phyloP scores from a whole-genome alignment of 139 green algal species.

The Asterochloris sp. region DNA sequence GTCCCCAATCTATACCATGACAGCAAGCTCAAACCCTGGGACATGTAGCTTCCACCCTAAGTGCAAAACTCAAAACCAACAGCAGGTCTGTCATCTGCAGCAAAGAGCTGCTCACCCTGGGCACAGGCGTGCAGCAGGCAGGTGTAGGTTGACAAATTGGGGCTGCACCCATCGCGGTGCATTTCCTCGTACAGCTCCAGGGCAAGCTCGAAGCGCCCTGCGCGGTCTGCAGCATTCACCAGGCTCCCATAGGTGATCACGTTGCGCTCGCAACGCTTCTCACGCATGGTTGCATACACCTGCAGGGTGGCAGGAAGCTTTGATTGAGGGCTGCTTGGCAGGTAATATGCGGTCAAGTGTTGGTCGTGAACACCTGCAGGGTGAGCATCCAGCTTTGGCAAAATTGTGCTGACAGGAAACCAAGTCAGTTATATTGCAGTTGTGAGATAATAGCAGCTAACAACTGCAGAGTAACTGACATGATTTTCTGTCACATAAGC shows the following conservation, averaged over 20 bases:
- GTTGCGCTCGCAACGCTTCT: constrained; percentile 57
- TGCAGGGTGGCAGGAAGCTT: constrained; percentile 27
- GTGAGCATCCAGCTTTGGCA: no score
- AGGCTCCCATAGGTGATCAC: constrained; percentile 83
- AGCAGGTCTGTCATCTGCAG: no score
- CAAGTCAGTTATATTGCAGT: no score
- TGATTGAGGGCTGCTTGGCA: no score
- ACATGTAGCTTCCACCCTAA: not conserved
- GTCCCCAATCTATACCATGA: not conserved
- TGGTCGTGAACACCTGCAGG: no score
- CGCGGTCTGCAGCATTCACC: constrained; percentile 73
- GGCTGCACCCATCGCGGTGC: constrained; percentile 8
- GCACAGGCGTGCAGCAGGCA: constrained; percentile 70
- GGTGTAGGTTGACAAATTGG: constrained; percentile 84
- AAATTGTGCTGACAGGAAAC: no score
- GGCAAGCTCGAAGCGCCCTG: constrained; percentile 58
- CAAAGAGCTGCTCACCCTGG: constrained; percentile 24
- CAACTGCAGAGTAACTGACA: no score
- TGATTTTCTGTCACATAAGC: no score
- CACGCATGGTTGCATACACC: constrained; percentile 76
- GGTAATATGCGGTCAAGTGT: no score
- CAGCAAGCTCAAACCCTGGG: not conserved
- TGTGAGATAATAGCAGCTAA: no score
- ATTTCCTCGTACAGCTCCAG: constrained; percentile 47
- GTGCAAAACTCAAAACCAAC: not conserved